A percentile compares a stretch with the other conserved stretches of the same genome.
These are phyloP conservation scores for Apodospora peruviana DNA, from an alignment of 495 filamentous ascomycete species.

Conservation along the genomic window DNA sequence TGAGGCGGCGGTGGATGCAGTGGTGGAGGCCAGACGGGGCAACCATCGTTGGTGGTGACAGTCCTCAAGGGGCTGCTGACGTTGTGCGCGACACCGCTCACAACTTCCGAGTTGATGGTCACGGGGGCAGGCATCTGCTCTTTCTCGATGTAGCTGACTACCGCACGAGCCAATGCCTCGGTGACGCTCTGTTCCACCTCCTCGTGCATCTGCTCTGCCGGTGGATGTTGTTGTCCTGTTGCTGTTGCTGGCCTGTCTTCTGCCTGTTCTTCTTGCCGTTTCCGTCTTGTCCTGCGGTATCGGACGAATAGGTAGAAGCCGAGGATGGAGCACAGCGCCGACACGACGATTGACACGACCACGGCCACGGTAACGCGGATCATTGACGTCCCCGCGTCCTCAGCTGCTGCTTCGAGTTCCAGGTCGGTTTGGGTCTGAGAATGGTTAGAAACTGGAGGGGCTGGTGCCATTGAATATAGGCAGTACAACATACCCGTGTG, in stretches of 20 bases:
- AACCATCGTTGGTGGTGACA: not conserved
- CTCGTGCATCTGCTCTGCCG: not conserved
- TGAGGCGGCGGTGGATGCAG: not conserved
- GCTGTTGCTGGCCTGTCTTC: no score
- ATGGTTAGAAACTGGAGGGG: not conserved
- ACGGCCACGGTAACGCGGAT: conserved; percentile 12
- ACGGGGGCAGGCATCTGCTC: conserved; percentile 13
- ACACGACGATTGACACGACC: conserved; percentile 15
- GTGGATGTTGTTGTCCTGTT: no score
- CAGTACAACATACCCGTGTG: conserved; percentile 5
- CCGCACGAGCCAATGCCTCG: conserved; percentile 21
- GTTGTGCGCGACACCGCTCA: not conserved
- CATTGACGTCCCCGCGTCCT: conserved; percentile 3
- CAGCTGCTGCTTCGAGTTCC: not conserved
- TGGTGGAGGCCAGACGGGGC: not conserved
- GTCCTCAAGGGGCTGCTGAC: no score
- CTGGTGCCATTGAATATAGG: not conserved
- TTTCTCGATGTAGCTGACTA: conserved; percentile 25
- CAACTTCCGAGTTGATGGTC: not conserved
- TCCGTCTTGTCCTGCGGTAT: conserved; percentile 11
- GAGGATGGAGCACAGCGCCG: conserved; percentile 16
- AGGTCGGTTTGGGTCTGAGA: not conserved
- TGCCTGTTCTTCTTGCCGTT: conserved; percentile 1
- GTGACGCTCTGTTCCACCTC: conserved; percentile 18
- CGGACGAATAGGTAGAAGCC: conserved; percentile 15